Conservation (phyloP, 2,329 filamentous ascomycete genomes). For the Epicoccum nigrum region DNA sequence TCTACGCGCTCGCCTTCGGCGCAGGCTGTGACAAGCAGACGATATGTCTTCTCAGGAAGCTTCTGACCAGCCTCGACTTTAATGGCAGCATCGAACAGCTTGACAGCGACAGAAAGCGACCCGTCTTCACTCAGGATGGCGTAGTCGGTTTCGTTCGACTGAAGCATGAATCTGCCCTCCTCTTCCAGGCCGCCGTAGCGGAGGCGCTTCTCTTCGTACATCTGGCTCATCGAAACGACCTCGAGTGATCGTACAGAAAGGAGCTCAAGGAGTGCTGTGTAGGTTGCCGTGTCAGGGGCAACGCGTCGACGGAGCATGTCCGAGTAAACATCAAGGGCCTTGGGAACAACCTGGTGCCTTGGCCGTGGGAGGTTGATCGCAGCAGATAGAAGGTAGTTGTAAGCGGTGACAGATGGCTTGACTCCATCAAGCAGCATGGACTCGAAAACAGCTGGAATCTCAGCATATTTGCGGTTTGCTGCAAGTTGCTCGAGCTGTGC, state of each 20-base stretch:
- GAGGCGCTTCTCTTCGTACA: slow-evolving; percentile 78
- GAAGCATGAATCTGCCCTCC: slow-evolving; percentile 83
- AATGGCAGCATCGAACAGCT: slow-evolving; percentile 80
- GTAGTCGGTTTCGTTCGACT: slow-evolving; percentile 84
- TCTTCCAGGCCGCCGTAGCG: slow-evolving; percentile 87
- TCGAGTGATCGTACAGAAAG: slow-evolving; percentile 82
- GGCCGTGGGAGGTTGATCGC: slow-evolving; percentile 81
- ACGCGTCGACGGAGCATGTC: slow-evolving; percentile 93
- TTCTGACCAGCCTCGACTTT: slow-evolving; percentile 63
- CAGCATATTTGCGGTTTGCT: slow-evolving; percentile 74
- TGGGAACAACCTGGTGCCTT: slow-evolving; percentile 83
- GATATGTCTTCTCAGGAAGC: slow-evolving; percentile 84
- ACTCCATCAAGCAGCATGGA: slow-evolving; percentile 83
- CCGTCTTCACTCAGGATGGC: slow-evolving; percentile 87
- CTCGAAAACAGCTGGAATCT: slow-evolving; percentile 91
- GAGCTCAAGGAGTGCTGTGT: slow-evolving; percentile 83
- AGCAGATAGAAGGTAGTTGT: slow-evolving; percentile 86
- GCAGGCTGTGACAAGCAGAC: slow-evolving; percentile 83
- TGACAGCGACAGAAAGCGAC: slow-evolving; percentile 81
- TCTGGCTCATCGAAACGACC: slow-evolving; percentile 72
- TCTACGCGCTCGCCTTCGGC: slow-evolving; percentile 79
- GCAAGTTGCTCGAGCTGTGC: slow-evolving; percentile 79
- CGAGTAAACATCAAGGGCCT: slow-evolving; percentile 91
- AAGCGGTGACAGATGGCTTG: slow-evolving; percentile 81
- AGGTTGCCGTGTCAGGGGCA: slow-evolving; percentile 81